Evolutionary conservation across 441 rosid species (phyloP), one percentile per base, ranked within the genome.

Genomic region (Adansonia madagascariensis): DNA sequence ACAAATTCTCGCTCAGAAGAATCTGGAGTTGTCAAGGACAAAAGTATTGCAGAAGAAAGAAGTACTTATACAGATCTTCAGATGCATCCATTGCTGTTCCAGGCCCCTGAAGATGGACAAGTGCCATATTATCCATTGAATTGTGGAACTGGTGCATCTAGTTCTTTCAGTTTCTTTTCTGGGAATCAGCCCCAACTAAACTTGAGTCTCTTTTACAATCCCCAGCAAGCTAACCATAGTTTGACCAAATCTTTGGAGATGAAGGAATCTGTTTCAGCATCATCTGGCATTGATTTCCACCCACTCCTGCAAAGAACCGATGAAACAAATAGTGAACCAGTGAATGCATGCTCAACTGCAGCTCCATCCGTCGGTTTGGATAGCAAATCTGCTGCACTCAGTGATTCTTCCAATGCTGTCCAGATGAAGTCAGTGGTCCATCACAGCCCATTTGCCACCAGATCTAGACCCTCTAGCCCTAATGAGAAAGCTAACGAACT

Each of bases 61-160:
- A 86, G 81, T 74, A 60, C 56, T 60, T 86, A 82, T 79, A 84
- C 91, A 3, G 94, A 88, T 80, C 89, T 89, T 78, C 94, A 88
- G 83, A 87, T 97, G 97, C 99, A 97, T 90, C 98, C 98, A 43
- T 85, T 97, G 78, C 78, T 97, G 81, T 93, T 94, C 85, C 90
- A 92, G 84, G 81, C 86, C 78, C 88, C 92, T 69, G 91, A 84
- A 83, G 86, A 86, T 82, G 94, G 92, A 43, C 79, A 50, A 27
- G 77, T 84, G 68, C 87, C 93, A 75, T 92, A 86, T 85, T 85
- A 82, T 83, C 41, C 92, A 27, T 76, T 84, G 76, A 84, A 76
- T 85, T 73, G 82, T 75, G 83, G 79, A 43, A 52, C 82, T 78
- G 78, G 79, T 76, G 49, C 83, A 77, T 81, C 94, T 72, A 73